Evolutionary conservation across 139 green algal genomes (phyloP).

Genomic region (Penium margaritaceum): DNA sequence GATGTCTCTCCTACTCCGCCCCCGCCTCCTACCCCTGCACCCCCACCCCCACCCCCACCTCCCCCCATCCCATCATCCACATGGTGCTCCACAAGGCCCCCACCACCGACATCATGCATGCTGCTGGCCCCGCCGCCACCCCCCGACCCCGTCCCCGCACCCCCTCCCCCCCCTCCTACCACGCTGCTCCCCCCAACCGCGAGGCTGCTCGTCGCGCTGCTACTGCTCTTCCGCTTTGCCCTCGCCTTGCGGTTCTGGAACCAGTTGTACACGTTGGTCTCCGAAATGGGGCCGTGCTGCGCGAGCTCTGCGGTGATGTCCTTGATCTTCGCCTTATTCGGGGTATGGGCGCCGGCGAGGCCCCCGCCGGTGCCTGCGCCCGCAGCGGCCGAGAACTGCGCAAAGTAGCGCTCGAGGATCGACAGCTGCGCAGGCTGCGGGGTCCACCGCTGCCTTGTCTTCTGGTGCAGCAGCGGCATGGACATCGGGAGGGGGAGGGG

Average conservation of each 20-base stretch:
- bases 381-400: too few relatives aligned
- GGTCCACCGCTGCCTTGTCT: conserved; percentile 38
- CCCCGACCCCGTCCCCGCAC: not conserved
- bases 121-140: not conserved
- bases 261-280: conserved; percentile 53
- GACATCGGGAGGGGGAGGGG: too few relatives aligned
- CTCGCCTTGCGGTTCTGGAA: conserved; percentile 50
- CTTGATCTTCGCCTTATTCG: conserved; percentile 38
- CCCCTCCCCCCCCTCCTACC: conserved; percentile 21
- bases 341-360: too few relatives aligned
- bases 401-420: conserved; percentile 42
- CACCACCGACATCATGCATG: not conserved
- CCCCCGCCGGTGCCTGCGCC: too few relatives aligned
- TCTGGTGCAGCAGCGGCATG: too few relatives aligned
- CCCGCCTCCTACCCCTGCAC: too few relatives aligned
- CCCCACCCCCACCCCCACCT: too few relatives aligned
- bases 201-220: too few relatives aligned
- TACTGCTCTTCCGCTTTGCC: conserved; percentile 37
- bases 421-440: conserved; percentile 38
- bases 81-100: too few relatives aligned
- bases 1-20: too few relatives aligned
- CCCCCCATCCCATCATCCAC: too few relatives aligned
- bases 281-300: conserved; percentile 36
- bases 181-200: conserved; percentile 7
- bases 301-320: conserved; percentile 44